Conservation (phyloP, 805 yeast genomes). For the Starmera dryadoides region DNA sequence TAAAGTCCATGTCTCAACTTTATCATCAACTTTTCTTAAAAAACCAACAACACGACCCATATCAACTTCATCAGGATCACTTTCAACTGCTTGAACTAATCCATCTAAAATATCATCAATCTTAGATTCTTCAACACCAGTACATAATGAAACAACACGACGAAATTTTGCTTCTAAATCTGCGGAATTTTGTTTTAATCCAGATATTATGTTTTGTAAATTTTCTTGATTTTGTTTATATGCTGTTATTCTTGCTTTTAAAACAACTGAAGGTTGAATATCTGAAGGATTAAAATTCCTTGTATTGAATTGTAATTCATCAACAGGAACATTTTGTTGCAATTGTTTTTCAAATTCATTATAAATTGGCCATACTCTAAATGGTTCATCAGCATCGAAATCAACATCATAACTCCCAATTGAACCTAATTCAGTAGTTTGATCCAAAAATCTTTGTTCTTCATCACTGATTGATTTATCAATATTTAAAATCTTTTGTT, state of each 20-base stretch:
- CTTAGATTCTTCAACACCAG: slow-evolving; percentile 75
- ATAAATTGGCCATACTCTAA: slow-evolving; percentile 56
- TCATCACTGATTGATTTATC: slow-evolving; percentile 61
- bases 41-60: slow-evolving; percentile 49
- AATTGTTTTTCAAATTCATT: slow-evolving; percentile 40
- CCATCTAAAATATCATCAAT: slow-evolving; percentile 82
- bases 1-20: slow-evolving; percentile 1
- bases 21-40: slow-evolving; percentile 39
- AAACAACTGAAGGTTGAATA: slow-evolving; percentile 32
- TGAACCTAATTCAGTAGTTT: slow-evolving; percentile 29
- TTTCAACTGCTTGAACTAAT: slow-evolving; percentile 83
- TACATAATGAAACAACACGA: slow-evolving; percentile 81
- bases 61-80: slow-evolving; percentile 67
- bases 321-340: slow-evolving; percentile 22
- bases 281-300: slow-evolving; percentile 15
- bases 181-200: slow-evolving; percentile 45
- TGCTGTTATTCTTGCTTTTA: slow-evolving; percentile 76
- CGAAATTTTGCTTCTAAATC: slow-evolving; percentile 73
- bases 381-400: slow-evolving; percentile 90
- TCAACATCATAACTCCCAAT: slow-evolving; percentile 41
- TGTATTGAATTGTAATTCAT: slow-evolving; percentile 14
- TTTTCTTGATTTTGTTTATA: slow-evolving; percentile 62
- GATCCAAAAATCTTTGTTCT: slow-evolving; percentile 43
- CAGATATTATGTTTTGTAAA: slow-evolving; percentile 44
- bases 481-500: slow-evolving; percentile 49